Evolutionary conservation across 192 early-diverging fungal genomes (phyloP), one percentile per base, ranked within the genome.

Genomic region (Entomortierella parvispora): DNA sequence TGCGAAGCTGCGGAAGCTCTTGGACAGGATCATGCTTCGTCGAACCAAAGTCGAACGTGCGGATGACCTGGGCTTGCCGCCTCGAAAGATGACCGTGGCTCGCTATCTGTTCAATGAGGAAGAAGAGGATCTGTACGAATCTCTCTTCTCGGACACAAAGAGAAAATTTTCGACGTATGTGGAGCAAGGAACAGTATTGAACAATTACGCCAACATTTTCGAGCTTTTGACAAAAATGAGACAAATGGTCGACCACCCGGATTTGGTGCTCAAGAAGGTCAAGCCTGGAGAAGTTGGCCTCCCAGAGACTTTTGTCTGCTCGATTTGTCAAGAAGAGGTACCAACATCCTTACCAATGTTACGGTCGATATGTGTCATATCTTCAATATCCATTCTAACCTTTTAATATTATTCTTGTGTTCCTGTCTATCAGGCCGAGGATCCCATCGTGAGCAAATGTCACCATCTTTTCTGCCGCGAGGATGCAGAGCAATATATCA

Each of bases 171-270:
- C 85, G 4, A 94, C 93, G 1, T 97, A 95, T 81, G 90, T 93
- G 4, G 84, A 83, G 49, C 83, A 90, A 57, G 90, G 88, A 11
- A 93, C 95, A 0, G 92, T 96, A 25, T 85, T 96, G 46, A 96
- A 96, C 77, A 93, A 97, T 82, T 98, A 97, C 68, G 94, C 95
- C 43, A 93, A 90, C 57, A 96, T 98, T 56, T 96, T 98, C 79
- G 94, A 95, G 80, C 82, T 96, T 11, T 81, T 98, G 55, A 91
- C 86, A 12, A 88, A 93, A 33, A 95, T 98, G 94, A 79, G 96
- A 25, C 89, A 96, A 65, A 93, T 94, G 32, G 92, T 92, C 34
- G 93, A 98, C 83, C 96, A 98, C 75, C 96, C 95, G 4, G 90
- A 90, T 53, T 63, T 94, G 55, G 83, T 94, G 25, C 81, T 88